Base-by-base conservation (phyloP, 176 grass and related monocot species). In the Oryza longistaminata region DNA sequence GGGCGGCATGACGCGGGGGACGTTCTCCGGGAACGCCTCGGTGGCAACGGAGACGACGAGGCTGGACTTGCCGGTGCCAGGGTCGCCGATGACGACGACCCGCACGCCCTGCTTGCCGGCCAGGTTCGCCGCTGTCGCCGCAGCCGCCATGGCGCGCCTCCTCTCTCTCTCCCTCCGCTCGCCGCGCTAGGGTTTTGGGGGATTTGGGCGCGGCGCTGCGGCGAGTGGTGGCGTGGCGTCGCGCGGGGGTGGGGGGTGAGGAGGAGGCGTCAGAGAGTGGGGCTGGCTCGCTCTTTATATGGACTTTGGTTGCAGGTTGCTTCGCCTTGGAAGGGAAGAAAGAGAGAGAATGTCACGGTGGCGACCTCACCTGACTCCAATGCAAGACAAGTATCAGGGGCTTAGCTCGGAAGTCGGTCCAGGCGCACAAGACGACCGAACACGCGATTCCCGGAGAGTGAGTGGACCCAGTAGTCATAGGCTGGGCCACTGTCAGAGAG, bases 31-130 rank as follows among this genome's bases (percentile, higher is more conserved):
- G 81, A 96, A 99, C 42, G 89, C 78, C 87, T 96, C 93, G 68
- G 93, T 96, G 78, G 96, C 90, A 46, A 98, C 75, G 53, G 96
- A 74, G 35, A 95, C 91, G 58, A 98, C 74, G 67, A 98, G 89
- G 77, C 90, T 98, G 76, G 96, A 98, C 89, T 98, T 95, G 8
- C 93, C 93, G 62, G 93, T 98, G 45, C 96, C 93, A 1, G 78
- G 69, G 37, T 98, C 96, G 34, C 96, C 93, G 77, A 98, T 93
- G 82, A 98, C 91, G 45, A 87, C 93, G 39, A 98, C 83, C 68
- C 93, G 93, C 9, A 98, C 91, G 82, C 85, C 91, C 3, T 91
- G 87, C 35, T 87, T 87, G 43, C 96, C 93, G 14, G 81, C 81
- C 49, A 95, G 91, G 87, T 92, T 91, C 67, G 88, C 70, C 40